Evolutionary conservation across 2,329 filamentous ascomycete genomes (phyloP), one percentile per base, ranked within the genome.

Genomic region (Kalmusia sp.): DNA sequence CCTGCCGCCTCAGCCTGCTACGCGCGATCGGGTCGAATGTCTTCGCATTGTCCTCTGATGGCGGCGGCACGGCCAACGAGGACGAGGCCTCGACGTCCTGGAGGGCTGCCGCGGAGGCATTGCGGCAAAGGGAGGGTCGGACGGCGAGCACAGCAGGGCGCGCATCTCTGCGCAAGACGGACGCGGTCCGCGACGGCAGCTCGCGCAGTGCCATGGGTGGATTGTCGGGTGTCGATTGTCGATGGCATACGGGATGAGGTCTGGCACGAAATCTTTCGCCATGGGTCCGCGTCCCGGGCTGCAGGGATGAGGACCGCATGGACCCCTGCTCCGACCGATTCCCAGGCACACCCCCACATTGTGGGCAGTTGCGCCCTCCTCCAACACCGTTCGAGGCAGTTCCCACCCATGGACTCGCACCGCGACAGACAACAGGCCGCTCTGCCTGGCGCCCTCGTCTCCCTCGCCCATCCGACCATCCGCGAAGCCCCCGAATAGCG

Each of bases 1-100:
- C 73, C 39, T 69, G 68, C 49, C 74, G 66, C 49, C 82, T 69
- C 49, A 71, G 69, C 48, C 73, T 71, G 30, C 80, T 76, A 49
- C 74, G 74, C 40, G 73, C 79, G 38, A 82, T 61, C 8, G 82
- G 81, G 62, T 84, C 79, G 57, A 76, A 85, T 41, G 57, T 61
- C 61, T 81, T 75, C 44, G 77, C 70, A 8, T 74, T 61, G n/a
- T 77, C 72, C 41, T 74, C 71, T 25, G 76, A 74, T 22, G 74
- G 65, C 31, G 69, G 69, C 50, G 74, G 61, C 25, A 69, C 62
- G 21, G 72, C 68, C 46, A 82, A 69, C 35, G 81, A 83, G 47
- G 78, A 80, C 12, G 71, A 69, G 15, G 76, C 64, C 61, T 85
- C 81, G 21, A 84, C 71, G 6, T 82, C 79, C 7, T 74, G 58